Conservation (phyloP, 192 early-diverging fungal genomes). For the Phycomyces nitens region DNA sequence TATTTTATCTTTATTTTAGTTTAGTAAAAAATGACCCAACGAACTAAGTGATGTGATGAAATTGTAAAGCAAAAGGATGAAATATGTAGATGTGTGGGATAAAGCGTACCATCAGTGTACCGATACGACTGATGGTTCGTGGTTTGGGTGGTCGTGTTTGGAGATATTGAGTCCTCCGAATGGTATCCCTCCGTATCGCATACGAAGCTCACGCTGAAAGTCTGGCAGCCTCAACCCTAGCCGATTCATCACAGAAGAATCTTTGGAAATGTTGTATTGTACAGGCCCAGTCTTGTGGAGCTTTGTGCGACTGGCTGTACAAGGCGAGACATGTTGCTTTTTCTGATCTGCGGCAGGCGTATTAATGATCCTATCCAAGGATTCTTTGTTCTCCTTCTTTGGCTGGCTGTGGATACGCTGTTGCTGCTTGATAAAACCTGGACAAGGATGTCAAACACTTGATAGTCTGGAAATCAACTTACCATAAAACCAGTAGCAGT, state of each 20-base stretch:
- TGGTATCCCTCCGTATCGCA: neutral
- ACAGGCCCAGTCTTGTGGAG: no score
- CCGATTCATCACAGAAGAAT: no score
- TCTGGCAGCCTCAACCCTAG: no score
- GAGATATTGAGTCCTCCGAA: neutral
- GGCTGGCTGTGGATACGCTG: constrained; percentile 9
- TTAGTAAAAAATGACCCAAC: neutral
- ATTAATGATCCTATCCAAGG: no score
- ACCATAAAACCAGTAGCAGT: constrained; percentile 54
- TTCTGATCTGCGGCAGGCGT: no score
- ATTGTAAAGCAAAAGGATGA: neutral
- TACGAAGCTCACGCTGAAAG: no score
- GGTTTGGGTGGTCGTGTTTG: neutral
- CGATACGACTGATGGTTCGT: neutral
- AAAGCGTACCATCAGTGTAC: neutral
- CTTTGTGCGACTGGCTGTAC: no score
- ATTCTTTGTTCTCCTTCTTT: no score
- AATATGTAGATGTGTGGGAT: neutral
- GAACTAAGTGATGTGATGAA: neutral
- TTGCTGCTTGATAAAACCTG: constrained; percentile 38
- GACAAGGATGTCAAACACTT: neutral
- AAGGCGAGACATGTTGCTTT: no score
- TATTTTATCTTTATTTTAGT: no score
- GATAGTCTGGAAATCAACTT: neutral
- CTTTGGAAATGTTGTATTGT: no score